A percentile compares a stretch with the other conserved stretches of the same genome.
Evolutionary conservation across 2,329 filamentous ascomycete genomes (phyloP).

Genomic region (Venturia carpophila): DNA sequence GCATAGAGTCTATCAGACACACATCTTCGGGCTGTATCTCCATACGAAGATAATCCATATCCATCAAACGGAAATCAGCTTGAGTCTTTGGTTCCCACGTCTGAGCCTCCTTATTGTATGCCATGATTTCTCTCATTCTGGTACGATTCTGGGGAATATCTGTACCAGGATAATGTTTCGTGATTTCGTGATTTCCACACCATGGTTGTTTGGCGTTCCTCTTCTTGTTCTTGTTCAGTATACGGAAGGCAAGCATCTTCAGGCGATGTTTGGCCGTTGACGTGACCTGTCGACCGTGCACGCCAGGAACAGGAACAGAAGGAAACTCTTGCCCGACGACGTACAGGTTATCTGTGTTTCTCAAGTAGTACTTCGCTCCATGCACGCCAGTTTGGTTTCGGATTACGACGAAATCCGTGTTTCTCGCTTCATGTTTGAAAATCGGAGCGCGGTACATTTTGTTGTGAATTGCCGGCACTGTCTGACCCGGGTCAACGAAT

Average conservation of each 20-base stretch:
- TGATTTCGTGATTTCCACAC: constrained; percentile 59
- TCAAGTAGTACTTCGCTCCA: constrained; percentile 74
- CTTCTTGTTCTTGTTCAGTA: constrained; percentile 68
- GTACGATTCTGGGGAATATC: constrained; percentile 93
- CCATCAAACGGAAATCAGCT: constrained; percentile 61
- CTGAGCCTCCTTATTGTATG: constrained; percentile 79
- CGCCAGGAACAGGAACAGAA: constrained; percentile 83
- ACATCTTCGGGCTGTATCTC: constrained; percentile 96
- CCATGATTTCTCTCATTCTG: constrained; percentile 93
- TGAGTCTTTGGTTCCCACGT: constrained; percentile 63
- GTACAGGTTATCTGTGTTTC: constrained; percentile 84
- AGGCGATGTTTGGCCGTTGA: constrained; percentile 95
- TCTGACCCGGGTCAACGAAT: constrained; percentile 83
- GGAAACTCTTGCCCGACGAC: constrained; percentile 91
- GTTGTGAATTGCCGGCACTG: constrained; percentile 85
- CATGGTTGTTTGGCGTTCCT: constrained; percentile 67
- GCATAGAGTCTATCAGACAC: constrained; percentile 91
- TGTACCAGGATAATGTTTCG: constrained; percentile 76
- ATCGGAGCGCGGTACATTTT: constrained; percentile 92
- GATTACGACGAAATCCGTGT: constrained; percentile 79
- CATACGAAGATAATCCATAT: constrained; percentile 69
- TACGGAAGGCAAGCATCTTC: constrained; percentile 89
- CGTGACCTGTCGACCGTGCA: constrained; percentile 89
- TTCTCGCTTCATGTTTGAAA: constrained; percentile 73
- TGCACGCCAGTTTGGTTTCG: constrained; percentile 70